phyloP scores from a whole-genome alignment of 2,329 filamentous ascomycete species.

The Chrysosporium queenslandicum region DNA sequence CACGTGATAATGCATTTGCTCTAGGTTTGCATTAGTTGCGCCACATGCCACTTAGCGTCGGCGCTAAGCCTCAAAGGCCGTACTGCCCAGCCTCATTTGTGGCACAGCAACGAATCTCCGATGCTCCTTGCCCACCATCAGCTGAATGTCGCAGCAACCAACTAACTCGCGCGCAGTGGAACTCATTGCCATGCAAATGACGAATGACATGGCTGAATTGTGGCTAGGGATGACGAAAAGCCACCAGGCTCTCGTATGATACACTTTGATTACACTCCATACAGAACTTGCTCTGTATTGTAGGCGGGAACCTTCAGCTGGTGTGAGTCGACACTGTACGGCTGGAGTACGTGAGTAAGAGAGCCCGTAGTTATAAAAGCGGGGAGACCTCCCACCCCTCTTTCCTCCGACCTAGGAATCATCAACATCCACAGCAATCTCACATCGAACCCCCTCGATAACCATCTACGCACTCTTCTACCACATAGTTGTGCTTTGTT shows the following conservation, averaged over 20 bases:
- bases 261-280: neutral
- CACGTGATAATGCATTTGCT: too few relatives aligned
- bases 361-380: conserved; percentile 12
- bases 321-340: neutral
- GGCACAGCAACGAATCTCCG: neutral
- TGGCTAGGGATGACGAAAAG: conserved; percentile 9
- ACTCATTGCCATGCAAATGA: conserved; percentile 4
- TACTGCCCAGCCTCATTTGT: conserved; percentile 4
- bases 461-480: neutral
- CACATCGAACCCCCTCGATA: neutral
- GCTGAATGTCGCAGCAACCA: neutral
- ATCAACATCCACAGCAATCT: conserved; percentile 5
- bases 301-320: conserved; percentile 1
- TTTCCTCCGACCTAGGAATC: conserved; percentile 8
- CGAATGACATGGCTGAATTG: conserved; percentile 8
- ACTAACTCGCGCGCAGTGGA: neutral
- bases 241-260: neutral
- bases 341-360: neutral
- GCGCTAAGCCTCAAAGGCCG: neutral
- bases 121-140: neutral
- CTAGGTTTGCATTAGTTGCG: too few relatives aligned
- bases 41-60: too few relatives aligned
- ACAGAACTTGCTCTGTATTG: neutral
- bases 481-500: neutral
- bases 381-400: conserved; percentile 9